phyloP scores from a whole-genome alignment of 2,329 filamentous ascomycete genomes.

The Diplodia sapinea region DNA sequence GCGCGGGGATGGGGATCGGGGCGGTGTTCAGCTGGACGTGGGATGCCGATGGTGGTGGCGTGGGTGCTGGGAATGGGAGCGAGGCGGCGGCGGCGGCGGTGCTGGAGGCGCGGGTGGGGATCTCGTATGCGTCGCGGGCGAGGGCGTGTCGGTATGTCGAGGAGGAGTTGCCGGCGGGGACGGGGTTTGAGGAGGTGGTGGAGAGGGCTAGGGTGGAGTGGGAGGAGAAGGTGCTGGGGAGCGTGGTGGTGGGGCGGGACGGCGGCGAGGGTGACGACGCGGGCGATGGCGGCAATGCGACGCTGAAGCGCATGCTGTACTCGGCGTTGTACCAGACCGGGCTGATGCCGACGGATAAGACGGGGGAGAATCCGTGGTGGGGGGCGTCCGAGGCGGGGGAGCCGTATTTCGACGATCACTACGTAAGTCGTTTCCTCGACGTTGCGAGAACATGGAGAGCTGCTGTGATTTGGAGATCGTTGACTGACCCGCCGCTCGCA shows the following conservation, averaged over 20 bases:
- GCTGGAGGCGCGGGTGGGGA: conserved; percentile 62
- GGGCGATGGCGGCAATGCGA: conserved; percentile 18
- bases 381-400: conserved; percentile 43
- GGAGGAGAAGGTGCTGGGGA: conserved; percentile 63
- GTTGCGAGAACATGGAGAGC: too few species aligned
- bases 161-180: conserved; percentile 52
- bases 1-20: conserved; percentile 44
- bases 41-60: background rate
- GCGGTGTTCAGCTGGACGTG: conserved; percentile 57
- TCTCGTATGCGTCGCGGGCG: conserved; percentile 69
- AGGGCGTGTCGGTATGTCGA: conserved; percentile 72
- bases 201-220: conserved; percentile 52
- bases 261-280: background rate
- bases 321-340: conserved; percentile 42
- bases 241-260: conserved; percentile 48
- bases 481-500: background rate
- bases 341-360: conserved; percentile 52
- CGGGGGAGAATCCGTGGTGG: conserved; percentile 53
- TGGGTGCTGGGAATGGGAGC: background rate
- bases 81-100: conserved; percentile 39
- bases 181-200: conserved; percentile 50
- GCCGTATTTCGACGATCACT: conserved; percentile 52
- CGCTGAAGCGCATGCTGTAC: conserved; percentile 42
- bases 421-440: conserved; percentile 35
- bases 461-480: background rate